Evolutionary conservation across 257 asterid genomes (phyloP), one percentile per base, ranked within the genome.

Genomic region (Verbascum thapsus): DNA sequence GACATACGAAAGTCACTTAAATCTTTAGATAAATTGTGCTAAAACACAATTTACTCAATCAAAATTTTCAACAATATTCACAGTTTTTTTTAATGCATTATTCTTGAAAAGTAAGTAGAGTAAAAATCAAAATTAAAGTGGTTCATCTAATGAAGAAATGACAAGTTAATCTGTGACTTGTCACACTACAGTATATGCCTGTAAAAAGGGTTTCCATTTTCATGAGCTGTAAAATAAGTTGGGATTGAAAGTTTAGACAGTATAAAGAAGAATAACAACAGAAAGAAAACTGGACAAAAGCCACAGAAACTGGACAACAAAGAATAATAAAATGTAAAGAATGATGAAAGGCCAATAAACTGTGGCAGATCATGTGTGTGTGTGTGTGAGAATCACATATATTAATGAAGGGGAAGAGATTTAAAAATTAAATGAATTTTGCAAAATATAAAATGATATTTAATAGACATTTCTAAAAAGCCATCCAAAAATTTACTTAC

Each of bases 221-320:
- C 50, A 45, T 79, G 81, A 59, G 70, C 53, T 72, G 82, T 72
- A 70, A 76, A 53, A n/a, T 5, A n/a, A n/a, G n/a, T 26, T 45
- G 16, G 48, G 75, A 68, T 61, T 75, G 63, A 43, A 66, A 52
- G 61, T 45, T 61, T 69, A 58, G 54, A 75, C 70, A 53, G 61
- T 48, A 34, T 52, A 67, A 62, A 66, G 40, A 57, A 32, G 73
- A 62, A 15, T 73, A 75, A 75, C 68, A 75, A 60, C 30, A 65
- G 72, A 72, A 60, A 54, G 37, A 60, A 26, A 76, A 71, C 53
- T 52, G 63, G 61, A 45, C 17, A 43, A 64, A 34, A 50, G 32
- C 32, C 32, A 26, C 32, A 26, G 32, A 26, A 26, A 26, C 61
- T 18, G 69, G 32, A 63, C n/a, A 15, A 44, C 54, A 60, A 49